Evolutionary conservation across 345 rosid species (phyloP), one percentile per base, ranked within the genome.

Genomic region (Dipteronia sinensis): DNA sequence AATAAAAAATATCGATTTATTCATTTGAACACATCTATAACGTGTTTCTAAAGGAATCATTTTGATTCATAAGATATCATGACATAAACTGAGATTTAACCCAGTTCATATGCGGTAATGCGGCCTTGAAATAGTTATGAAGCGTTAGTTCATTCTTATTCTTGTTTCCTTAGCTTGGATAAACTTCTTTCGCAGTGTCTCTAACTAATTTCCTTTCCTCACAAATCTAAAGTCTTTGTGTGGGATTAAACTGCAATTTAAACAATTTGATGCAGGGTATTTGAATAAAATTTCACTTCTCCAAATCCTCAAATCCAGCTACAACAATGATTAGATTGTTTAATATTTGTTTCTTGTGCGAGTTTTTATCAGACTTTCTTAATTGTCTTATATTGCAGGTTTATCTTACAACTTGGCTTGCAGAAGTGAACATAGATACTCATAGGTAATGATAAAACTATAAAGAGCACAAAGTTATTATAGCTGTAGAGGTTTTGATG

Each of bases 381-480:
- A 62, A 71, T 40, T 53, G 55, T 29, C 7, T 67, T 73, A 72
- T 2, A 42, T 65, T 78, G 74, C 89, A 94, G 97, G 89, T 89
- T 55, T 87, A 86, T 84, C 81, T 94, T 73, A 90, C 97, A 65
- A 80, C 97, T 70, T 93, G 97, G 98, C 89, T 88, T 79, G 91
- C 95, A n/a, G 94, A 90, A 81, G 91, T 89, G 71, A 90, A 91
- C 74, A 72, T 92, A 23, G 90, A 89, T 78, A 56, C 79, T 71
- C 86, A 80, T 42, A 91, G 98, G 98, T 93, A 83, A 84, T 68
- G 46, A 13, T 65, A 22, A 47, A 44, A 67, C 68, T 8, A 5
- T 27, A 6, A 65, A 63, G 44, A 47, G 11, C 10, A 27, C 46
- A 19, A 25, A 42, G 58, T 74, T 27, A 65, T 27, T 74, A 47